phyloP scores from a whole-genome alignment of 1,284 basidiomycete genomes.

The Puccinia coronata region DNA sequence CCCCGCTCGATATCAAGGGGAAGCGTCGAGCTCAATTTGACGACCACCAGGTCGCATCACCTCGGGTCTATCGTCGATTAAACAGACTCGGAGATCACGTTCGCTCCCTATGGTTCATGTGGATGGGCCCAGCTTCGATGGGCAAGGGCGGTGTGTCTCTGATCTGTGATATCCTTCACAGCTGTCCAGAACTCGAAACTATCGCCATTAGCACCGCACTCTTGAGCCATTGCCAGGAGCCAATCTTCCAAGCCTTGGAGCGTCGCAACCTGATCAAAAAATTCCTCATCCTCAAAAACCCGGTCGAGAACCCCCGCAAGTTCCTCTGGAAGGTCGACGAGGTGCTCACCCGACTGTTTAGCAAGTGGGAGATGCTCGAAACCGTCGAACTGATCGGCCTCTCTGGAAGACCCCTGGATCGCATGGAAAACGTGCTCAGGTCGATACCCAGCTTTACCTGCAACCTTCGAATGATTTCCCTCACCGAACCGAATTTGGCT shows the following conservation, averaged over 20 bases:
- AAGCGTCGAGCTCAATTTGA: slow-evolving; percentile 20
- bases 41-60: neutral
- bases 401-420: slow-evolving; percentile 20
- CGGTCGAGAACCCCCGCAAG: neutral
- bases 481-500: slow-evolving; percentile 1
- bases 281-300: slow-evolving; percentile 15
- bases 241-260: slow-evolving; percentile 31
- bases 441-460: slow-evolving; percentile 30
- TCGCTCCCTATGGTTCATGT: slow-evolving; percentile 23
- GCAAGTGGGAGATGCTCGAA: slow-evolving; percentile 24
- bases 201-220: slow-evolving; percentile 16
- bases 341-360: slow-evolving; percentile 21
- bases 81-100: slow-evolving; percentile 32
- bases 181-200: slow-evolving; percentile 19
- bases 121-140: slow-evolving; percentile 38
- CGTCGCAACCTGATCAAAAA: slow-evolving; percentile 9
- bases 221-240: slow-evolving; percentile 31
- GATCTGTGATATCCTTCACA: slow-evolving; percentile 27
- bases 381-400: slow-evolving; percentile 16
- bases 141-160: slow-evolving; percentile 29
- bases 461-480: neutral
- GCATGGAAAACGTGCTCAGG: slow-evolving; percentile 11
- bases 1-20: slow-evolving; percentile 18
- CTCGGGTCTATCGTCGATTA: slow-evolving; percentile 24
- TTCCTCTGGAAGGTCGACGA: slow-evolving; percentile 29